Evolutionary conservation across 2,329 filamentous ascomycete species (phyloP), one percentile per base, ranked within the genome.

Genomic region (Fusarium guadeloupense): DNA sequence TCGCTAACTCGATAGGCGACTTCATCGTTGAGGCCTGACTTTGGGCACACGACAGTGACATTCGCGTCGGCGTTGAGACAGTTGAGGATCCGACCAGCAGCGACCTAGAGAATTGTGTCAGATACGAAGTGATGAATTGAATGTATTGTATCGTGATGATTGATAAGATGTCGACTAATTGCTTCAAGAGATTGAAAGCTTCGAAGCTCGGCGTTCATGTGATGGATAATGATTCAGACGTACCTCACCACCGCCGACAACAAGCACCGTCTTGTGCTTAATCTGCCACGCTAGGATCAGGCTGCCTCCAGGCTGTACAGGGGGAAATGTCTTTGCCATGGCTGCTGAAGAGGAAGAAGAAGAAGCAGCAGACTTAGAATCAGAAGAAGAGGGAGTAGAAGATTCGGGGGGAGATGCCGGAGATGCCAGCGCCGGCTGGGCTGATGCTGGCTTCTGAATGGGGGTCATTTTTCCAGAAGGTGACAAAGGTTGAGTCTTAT

Each of bases 251-350:
- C 95, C 95, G 64, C 95, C 95, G 8, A 99, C 87, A 5, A 99
- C 91, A n/a, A 99, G 80, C 14, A 98, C 89, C 64, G 88, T 87
- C 77, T 96, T 97, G 75, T 89, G 89, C 73, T 88, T 90, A 70
- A 97, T 89, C 79, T 98, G 95, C 93, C 94, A 99, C 72, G 95
- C 95, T 46, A 99, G 81, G 62, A 99, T 95, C 65, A 99, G 80
- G 59, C 94, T 98, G 55, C 93, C 95, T 45, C 94, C 94, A 52
- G 92, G 91, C 77, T 97, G 89, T 23, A 98, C 86, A 62, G 89
- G 82, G 53, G 93, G 92, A 72, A 91, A 97, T 44, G 84, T 74
- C 44, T 75, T 76, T 33, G 73, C 70, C 73, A 77, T 75, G 59
- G 38, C 61, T 56, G 23, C 37, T 44, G 49, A 43, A 12, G 43